phyloP scores from a whole-genome alignment of 805 yeast species.

The Yarrowia sp. region DNA sequence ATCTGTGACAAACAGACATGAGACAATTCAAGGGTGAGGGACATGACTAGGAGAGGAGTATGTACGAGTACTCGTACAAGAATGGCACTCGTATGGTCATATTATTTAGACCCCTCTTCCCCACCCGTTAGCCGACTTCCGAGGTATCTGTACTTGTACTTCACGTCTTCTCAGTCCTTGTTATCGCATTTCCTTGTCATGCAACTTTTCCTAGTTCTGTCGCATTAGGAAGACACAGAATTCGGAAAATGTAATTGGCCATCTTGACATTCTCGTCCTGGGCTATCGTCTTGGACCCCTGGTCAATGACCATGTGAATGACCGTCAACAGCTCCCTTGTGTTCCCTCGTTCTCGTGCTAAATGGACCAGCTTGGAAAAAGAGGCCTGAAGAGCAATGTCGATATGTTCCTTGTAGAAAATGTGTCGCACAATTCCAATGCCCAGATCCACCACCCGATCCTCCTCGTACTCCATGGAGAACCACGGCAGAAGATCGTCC shows the following conservation, averaged over 20 bases:
- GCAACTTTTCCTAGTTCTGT: too few species aligned
- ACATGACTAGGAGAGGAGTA: too few species aligned
- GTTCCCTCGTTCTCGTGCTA: neutral
- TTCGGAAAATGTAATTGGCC: conserved; percentile 21
- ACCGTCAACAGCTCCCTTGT: conserved; percentile 2
- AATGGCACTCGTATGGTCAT: too few species aligned
- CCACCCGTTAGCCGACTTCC: too few species aligned
- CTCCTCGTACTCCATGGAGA: conserved; percentile 6
- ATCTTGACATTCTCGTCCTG: conserved; percentile 31
- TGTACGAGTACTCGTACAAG: too few species aligned
- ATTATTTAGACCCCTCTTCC: too few species aligned
- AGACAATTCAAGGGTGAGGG: too few species aligned
- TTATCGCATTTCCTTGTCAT: too few species aligned
- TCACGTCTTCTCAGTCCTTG: too few species aligned
- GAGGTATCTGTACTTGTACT: too few species aligned
- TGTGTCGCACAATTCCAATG: conserved; percentile 13
- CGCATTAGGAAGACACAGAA: conserved; percentile 3
- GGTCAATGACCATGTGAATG: conserved; percentile 7
- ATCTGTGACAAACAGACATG: neutral
- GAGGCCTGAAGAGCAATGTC: conserved; percentile 2
- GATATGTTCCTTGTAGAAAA: conserved; percentile 13
- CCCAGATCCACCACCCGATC: conserved; percentile 14
- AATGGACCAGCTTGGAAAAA: neutral
- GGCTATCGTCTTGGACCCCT: conserved; percentile 4
- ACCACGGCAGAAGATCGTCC: conserved; percentile 26